Conservation (phyloP, 139 green algal species). For the Micractinium conductrix region DNA sequence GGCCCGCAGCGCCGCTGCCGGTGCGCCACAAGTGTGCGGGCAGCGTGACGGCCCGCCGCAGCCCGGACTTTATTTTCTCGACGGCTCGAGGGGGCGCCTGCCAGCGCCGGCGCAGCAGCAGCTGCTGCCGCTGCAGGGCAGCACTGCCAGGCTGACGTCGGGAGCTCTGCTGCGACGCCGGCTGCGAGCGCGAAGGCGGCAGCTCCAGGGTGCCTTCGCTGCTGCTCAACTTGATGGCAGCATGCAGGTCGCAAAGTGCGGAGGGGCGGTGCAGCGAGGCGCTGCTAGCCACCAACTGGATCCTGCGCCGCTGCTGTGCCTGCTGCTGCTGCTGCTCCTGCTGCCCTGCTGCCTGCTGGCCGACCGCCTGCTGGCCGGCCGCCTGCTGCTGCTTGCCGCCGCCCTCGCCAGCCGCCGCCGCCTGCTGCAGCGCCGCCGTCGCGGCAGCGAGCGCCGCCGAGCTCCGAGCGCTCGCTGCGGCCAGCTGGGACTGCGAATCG, state of each 20-base stretch:
- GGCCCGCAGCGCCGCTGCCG: neutral
- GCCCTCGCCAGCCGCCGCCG: too few species aligned
- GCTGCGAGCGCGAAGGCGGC: too few species aligned
- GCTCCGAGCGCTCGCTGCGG: neutral
- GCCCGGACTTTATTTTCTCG: too few species aligned
- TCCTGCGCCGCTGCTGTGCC: neutral
- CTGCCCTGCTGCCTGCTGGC: too few species aligned
- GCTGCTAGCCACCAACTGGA: neutral
- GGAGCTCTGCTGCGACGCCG: too few species aligned
- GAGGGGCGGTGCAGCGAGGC: neutral
- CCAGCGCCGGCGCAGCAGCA: neutral
- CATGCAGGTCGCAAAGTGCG: neutral
- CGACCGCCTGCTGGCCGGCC: too few species aligned
- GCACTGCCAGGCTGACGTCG: neutral
- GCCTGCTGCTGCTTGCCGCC: neutral
- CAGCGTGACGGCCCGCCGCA: neutral
- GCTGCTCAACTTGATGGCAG: neutral
- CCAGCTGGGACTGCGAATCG: neutral
- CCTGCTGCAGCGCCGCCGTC: too few species aligned
- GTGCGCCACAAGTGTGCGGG: neutral
- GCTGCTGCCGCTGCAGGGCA: neutral
- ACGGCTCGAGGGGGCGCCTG: neutral
- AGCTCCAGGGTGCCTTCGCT: too few species aligned
- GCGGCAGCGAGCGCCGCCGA: neutral
- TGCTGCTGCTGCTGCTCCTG: neutral